phyloP scores from a whole-genome alignment of 495 filamentous ascomycete species.

The Lindgomyces ingoldianus region DNA sequence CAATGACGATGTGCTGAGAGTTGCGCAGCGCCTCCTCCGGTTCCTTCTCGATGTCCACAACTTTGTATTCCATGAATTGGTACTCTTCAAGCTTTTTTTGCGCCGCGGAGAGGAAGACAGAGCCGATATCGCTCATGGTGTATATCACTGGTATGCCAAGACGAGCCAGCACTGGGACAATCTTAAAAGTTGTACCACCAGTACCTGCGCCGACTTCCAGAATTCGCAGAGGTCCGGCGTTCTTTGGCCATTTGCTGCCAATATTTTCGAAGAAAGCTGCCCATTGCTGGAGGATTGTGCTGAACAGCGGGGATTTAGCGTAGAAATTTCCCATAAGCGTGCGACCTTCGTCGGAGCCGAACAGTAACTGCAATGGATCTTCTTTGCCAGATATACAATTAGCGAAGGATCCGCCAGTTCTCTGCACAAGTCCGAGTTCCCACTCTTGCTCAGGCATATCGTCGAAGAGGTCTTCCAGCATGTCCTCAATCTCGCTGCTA shows the following conservation, averaged over 20 bases:
- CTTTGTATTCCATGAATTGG: slow-evolving; percentile 45
- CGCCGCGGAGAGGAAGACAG: slow-evolving; percentile 46
- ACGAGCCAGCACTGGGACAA: slow-evolving; percentile 8
- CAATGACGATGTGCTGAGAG: slow-evolving; percentile 47
- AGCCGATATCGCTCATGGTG: slow-evolving; percentile 53
- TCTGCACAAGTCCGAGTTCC: slow-evolving; percentile 1
- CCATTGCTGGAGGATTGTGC: background rate
- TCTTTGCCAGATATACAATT: slow-evolving; percentile 1
- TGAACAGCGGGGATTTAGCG: slow-evolving; percentile 1
- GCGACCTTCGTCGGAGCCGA: slow-evolving; percentile 1
- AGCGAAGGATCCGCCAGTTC: slow-evolving; percentile 9
- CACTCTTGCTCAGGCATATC: slow-evolving; percentile 11
- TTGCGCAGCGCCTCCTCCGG: slow-evolving; percentile 43
- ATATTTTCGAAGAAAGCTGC: background rate
- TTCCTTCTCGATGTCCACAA: slow-evolving; percentile 47
- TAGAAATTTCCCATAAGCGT: slow-evolving; percentile 13
- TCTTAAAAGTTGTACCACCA: slow-evolving; percentile 1
- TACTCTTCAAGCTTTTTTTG: slow-evolving; percentile 42
- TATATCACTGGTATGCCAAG: slow-evolving; percentile 42
- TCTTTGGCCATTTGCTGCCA: background rate
- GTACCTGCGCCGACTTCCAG: slow-evolving; percentile 21
- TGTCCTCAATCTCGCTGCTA: background rate
- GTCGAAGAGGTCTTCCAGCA: slow-evolving; percentile 1
- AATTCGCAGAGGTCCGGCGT: background rate
- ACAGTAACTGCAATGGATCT: slow-evolving; percentile 20